Conservation (phyloP, 1,284 basidiomycete genomes). For the Moesziomyces globuligerus region DNA sequence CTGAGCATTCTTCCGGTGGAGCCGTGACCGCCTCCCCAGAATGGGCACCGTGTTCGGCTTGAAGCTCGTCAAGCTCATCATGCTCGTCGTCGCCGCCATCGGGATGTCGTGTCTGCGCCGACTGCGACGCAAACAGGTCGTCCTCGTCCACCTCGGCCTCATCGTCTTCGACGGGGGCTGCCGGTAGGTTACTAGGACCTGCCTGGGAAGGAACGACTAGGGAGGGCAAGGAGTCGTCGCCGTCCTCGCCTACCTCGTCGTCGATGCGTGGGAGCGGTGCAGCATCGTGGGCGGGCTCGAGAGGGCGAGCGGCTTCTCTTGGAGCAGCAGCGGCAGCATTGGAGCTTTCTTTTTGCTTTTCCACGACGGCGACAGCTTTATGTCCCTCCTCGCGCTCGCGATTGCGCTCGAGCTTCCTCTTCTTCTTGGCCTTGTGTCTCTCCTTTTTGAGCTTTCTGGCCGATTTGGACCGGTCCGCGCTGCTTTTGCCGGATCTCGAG, state of each 20-base stretch:
- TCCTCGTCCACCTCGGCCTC: conserved; percentile 29
- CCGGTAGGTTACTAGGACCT: background rate
- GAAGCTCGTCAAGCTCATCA: too few species aligned
- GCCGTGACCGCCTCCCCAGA: too few species aligned
- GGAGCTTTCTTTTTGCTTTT: too few species aligned
- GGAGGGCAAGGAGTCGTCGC: conserved; percentile 10
- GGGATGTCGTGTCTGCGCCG: too few species aligned
- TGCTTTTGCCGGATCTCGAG: background rate
- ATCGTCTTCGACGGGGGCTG: background rate
- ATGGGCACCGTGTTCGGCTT: conserved; percentile 20
- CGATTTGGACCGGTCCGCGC: background rate
- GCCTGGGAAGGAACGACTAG: conserved; percentile 1
- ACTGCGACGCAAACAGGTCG: conserved; percentile 11
- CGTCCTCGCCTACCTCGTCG: background rate
- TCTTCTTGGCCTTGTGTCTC: background rate
- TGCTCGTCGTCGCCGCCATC: too few species aligned
- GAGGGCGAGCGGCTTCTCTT: too few species aligned
- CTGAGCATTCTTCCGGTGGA: too few species aligned
- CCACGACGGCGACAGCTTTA: background rate
- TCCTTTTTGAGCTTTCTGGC: background rate
- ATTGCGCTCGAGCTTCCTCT: background rate
- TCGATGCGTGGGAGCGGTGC: background rate
- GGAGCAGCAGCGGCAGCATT: too few species aligned
- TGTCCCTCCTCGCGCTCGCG: too few species aligned
- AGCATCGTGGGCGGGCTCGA: background rate